A percentile compares a stretch with the other conserved stretches of the same genome.
These are phyloP conservation scores for Breviolum minutum DNA, from an alignment of 73 alveolate species.

Conservation along the genomic window DNA sequence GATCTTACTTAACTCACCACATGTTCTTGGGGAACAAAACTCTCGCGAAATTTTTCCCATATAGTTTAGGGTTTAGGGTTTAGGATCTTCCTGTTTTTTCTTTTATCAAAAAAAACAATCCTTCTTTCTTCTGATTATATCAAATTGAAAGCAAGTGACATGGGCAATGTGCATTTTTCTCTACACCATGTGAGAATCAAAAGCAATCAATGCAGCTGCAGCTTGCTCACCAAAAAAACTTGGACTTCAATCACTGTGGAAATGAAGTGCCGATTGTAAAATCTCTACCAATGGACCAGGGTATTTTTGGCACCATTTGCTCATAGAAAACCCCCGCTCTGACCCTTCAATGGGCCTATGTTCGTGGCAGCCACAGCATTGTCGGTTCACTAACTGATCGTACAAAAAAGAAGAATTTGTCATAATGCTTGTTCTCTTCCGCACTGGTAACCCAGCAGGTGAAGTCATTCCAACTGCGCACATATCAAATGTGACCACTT, in stretches of 20 bases:
- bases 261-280: not conserved
- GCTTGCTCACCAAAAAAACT: too few relatives aligned
- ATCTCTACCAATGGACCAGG: not conserved
- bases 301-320: not conserved
- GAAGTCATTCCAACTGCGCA: not conserved
- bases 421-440: not conserved
- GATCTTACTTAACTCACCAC: not conserved
- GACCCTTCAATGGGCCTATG: not conserved
- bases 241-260: not conserved
- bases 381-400: not conserved
- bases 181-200: not conserved
- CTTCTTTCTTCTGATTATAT: not conserved
- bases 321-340: not conserved
- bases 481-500: not conserved
- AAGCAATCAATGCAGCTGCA: too few relatives aligned
- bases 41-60: not conserved
- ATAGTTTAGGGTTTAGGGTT: conserved; percentile 3
- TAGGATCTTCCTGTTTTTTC: not conserved
- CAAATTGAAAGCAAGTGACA: not conserved
- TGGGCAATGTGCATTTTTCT: not conserved
- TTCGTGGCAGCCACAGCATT: not conserved
- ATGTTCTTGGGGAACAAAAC: not conserved
- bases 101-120: too few relatives aligned
- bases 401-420: not conserved
- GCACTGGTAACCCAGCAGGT: not conserved